Base-by-base conservation (phyloP, 129 eudicot species). In the Helianthus tuberosus region DNA sequence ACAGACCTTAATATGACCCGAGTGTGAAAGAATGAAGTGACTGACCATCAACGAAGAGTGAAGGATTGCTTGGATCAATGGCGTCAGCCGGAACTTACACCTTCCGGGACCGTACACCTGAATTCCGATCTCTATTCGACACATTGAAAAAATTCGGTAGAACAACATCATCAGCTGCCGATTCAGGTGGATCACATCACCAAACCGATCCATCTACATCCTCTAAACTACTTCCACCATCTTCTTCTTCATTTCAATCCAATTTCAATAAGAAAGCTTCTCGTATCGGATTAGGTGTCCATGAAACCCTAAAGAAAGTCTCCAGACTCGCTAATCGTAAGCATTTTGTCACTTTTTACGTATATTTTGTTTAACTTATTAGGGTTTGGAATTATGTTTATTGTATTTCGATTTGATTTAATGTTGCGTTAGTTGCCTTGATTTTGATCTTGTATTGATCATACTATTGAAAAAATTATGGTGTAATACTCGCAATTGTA, bases 71-170 rank as follows among this genome's bases (percentile, higher is more conserved):
- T 2, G 47, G 47, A 43, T 36, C 84, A 35, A 89, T 89, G 96
- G 87, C 85, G 75, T 66, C 90, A 27, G 68, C 85, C 88, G 87
- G 77, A 35, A 64, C 68, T n/a, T 66, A 73, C 68, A 69, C 83
- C 71, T 87, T 74, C 79, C 91, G 93, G 17, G 96, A 90, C 69
- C 93, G 96, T 77, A 87, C 96, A 32, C 80, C 91, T 17, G 96
- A 90, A 49, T 90, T 87, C 79, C 81, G 83, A 77, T 87, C 96
- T 51, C 58, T 90, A 3, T 64, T 85, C 0, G 74, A 83, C 35
- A 90, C 93, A 23, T 64, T 90, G 64, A 90, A 81, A 68, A 90
- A 79, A 72, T 80, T 73, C 75, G 83, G 82, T 39, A 84, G 84
- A 61, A 67, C 49, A 48, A 84, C 84, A 61, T 58, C 54, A 48